Evolutionary conservation across 164 flowering plant genomes (phyloP).

Genomic region (Platanus orientalis): DNA sequence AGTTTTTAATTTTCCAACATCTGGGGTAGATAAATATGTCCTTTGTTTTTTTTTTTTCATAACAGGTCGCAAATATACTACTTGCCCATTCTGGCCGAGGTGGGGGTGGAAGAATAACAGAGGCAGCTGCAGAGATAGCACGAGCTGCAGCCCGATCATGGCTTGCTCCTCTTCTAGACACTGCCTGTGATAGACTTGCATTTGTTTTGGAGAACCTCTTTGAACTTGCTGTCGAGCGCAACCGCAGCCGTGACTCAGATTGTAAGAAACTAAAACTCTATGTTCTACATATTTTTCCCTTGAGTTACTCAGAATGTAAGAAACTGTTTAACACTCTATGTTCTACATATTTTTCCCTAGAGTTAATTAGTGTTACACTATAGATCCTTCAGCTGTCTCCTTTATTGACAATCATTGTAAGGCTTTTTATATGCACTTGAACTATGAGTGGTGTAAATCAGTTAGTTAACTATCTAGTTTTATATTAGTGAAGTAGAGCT

Average conservation of each 20-base stretch:
- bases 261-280: slow-evolving; percentile 35
- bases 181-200: slow-evolving; percentile 95
- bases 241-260: slow-evolving; percentile 41
- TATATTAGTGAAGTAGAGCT: too few species aligned
- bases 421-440: too few species aligned
- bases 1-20: background rate
- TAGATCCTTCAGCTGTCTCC: too few species aligned
- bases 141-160: slow-evolving; percentile 92
- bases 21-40: background rate
- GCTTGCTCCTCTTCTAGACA: slow-evolving; percentile 94
- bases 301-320: slow-evolving; percentile 58
- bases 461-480: too few species aligned
- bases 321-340: background rate
- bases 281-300: background rate
- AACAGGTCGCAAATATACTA: slow-evolving; percentile 92
- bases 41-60: background rate
- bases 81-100: slow-evolving; percentile 97
- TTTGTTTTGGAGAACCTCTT: slow-evolving; percentile 83
- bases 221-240: slow-evolving; percentile 84
- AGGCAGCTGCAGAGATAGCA: slow-evolving; percentile 97
- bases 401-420: too few species aligned
- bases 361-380: too few species aligned
- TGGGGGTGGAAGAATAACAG: slow-evolving; percentile 66
- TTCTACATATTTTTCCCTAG: background rate
- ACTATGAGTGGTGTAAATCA: too few species aligned